Base-by-base conservation (phyloP, 2,329 filamentous ascomycete genomes). In the Raffaelea arxii region DNA sequence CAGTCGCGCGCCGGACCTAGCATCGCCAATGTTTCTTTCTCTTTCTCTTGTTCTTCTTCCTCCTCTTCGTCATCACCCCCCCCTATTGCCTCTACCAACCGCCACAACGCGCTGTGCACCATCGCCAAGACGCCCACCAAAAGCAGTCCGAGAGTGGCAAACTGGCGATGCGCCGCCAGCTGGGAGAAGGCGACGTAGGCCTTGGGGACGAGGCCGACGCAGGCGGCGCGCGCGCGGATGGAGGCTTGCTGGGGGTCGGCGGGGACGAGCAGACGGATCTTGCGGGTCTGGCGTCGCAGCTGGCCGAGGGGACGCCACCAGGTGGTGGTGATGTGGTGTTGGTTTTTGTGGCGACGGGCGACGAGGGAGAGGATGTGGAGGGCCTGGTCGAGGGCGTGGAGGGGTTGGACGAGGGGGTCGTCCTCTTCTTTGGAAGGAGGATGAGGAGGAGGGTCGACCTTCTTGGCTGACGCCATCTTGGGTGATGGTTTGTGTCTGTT, bases 321-420 rank as follows among this genome's bases (percentile, higher is more conserved):
- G 59, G 80, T 78, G 14, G 44, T 44, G 25, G 82, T 77, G 51
- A 76, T 72, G 46, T 81, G 81, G 64, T 97, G 91, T 67, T 97
- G 91, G 67, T 96, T 97, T 59, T 82, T 83, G 69, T 96, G 92
- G 57, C 89, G 86, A 61, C 87, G 81, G 63, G 82, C 78, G 56
- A 94, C 77, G 54, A 85, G 75, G 57, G 83, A 72, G 39, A 96
- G 77, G 41, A 90, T 65, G 43, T 75, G 61, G 24, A 68, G 55
- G 24, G 72, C 58, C 2, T 68, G 60, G 3, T 56, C 48, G 38
- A 78, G 64, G 23, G 58, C 53, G 27, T 30, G 27, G 27, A 24
- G 3, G 6, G 12, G 3, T 41, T 5, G 10, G 21, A 24, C 21
- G 38, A 10, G 38, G 30, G 19, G 41, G 41, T 14, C 10, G 21